These are phyloP conservation scores for Chlorella sp. DNA, from an alignment of 139 green algal genomes.

Conservation along the genomic window DNA sequence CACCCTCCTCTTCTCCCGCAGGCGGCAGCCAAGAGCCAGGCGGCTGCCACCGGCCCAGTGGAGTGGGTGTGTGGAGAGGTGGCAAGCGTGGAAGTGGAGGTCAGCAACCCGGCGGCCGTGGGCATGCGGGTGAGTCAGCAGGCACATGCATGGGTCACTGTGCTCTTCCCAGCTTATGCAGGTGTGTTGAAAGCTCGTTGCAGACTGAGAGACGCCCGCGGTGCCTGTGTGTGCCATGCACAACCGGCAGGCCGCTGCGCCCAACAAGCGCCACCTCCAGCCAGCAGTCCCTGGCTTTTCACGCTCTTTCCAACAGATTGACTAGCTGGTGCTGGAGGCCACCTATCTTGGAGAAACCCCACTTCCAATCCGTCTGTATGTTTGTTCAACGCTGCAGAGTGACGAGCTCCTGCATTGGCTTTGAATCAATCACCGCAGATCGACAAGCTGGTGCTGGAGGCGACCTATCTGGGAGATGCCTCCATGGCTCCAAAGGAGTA, in stretches of 20 bases:
- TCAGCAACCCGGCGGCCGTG: constrained; percentile 73
- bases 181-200: too few relatives aligned
- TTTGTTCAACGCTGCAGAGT: too few relatives aligned
- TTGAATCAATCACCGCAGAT: background rate
- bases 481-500: constrained; percentile 45
- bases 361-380: too few relatives aligned
- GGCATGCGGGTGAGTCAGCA: constrained; percentile 48
- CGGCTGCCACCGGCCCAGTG: constrained; percentile 4
- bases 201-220: too few relatives aligned
- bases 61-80: constrained; percentile 73
- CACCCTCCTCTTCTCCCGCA: too few relatives aligned
- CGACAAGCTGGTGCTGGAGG: constrained; percentile 46
- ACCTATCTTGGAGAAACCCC: constrained; percentile 42
- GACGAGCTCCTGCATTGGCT: too few relatives aligned
- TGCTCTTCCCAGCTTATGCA: too few relatives aligned
- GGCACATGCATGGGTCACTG: background rate
- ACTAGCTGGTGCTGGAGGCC: constrained; percentile 46
- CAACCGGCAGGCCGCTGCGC: too few relatives aligned
- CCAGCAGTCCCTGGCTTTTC: too few relatives aligned
- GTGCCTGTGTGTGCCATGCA: too few relatives aligned
- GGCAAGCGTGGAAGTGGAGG: constrained; percentile 71
- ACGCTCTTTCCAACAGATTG: too few relatives aligned
- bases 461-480: constrained; percentile 41
- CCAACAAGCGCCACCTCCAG: too few relatives aligned
- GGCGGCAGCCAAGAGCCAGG: background rate